Conservation (phyloP, 495 filamentous ascomycete genomes). For the Melanomma pulvis-pyrius region DNA sequence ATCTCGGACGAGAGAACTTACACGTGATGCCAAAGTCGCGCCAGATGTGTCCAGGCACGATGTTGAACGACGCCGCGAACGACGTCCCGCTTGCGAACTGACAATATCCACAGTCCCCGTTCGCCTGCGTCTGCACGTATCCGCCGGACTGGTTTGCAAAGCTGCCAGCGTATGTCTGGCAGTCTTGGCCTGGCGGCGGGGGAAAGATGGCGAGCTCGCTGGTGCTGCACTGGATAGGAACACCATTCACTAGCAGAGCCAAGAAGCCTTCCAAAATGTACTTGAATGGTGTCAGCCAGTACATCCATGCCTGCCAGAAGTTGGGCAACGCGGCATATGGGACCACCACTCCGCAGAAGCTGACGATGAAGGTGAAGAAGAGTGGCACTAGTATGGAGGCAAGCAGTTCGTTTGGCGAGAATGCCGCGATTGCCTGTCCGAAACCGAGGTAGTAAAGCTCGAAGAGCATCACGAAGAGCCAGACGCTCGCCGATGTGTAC, state of each 20-base stretch:
- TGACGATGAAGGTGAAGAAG: constrained; percentile 61
- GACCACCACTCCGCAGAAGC: constrained; percentile 65
- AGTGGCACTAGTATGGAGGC: constrained; percentile 61
- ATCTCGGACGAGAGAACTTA: background rate
- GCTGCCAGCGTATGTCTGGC: constrained; percentile 51
- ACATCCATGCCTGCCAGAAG: constrained; percentile 61
- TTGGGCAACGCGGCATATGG: constrained; percentile 53
- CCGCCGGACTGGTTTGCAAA: constrained; percentile 43
- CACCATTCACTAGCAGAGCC: constrained; percentile 52
- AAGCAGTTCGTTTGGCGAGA: constrained; percentile 72
- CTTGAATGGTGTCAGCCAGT: constrained; percentile 57
- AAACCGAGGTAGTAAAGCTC: constrained; percentile 75
- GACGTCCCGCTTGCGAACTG: constrained; percentile 45
- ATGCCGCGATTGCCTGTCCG: constrained; percentile 74
- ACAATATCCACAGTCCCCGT: constrained; percentile 46
- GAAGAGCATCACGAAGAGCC: constrained; percentile 66
- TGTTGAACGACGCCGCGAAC: constrained; percentile 46
- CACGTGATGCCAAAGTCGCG: constrained; percentile 45
- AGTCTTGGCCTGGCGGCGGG: constrained; percentile 54
- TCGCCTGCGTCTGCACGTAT: constrained; percentile 41
- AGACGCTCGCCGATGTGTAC: constrained; percentile 60
- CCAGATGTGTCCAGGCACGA: constrained; percentile 41
- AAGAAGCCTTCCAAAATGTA: constrained; percentile 61
- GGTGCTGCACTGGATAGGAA: constrained; percentile 49
- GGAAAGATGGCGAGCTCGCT: constrained; percentile 57